A percentile compares a stretch with the other conserved stretches of the same genome.
Conservation (phyloP, 495 filamentous ascomycete genomes). For the Penicillium ucsense region DNA sequence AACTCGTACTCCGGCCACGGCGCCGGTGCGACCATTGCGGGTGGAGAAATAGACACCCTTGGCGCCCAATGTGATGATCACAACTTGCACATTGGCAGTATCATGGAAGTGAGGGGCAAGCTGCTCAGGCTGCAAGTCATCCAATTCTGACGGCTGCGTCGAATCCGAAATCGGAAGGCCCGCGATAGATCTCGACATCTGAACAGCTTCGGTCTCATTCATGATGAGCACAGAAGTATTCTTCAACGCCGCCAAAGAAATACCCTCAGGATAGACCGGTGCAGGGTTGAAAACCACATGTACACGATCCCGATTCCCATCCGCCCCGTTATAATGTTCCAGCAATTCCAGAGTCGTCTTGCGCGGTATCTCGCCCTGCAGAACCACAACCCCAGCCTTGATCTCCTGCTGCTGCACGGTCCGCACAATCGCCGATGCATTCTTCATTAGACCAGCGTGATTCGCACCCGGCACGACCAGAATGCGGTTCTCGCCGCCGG, state of each 20-base stretch:
- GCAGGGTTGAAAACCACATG: constrained; percentile 52
- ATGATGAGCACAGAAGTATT: constrained; percentile 62
- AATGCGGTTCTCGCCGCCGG: constrained; percentile 64
- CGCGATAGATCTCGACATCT: constrained; percentile 36
- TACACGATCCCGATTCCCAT: background rate
- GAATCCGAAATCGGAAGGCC: constrained; percentile 5
- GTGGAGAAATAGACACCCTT: constrained; percentile 50
- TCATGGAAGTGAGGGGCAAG: constrained; percentile 39
- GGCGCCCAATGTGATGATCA: constrained; percentile 67
- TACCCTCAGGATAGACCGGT: constrained; percentile 44
- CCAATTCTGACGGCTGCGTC: constrained; percentile 1
- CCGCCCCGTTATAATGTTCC: constrained; percentile 33
- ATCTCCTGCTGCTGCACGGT: constrained; percentile 3
- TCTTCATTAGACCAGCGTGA: constrained; percentile 26
- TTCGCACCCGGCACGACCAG: constrained; percentile 67
- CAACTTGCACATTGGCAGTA: constrained; percentile 49
- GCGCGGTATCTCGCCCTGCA: constrained; percentile 74
- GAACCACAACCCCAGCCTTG: constrained; percentile 48
- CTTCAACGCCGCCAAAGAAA: constrained; percentile 44
- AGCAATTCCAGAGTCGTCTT: constrained; percentile 55
- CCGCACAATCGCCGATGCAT: constrained; percentile 1
- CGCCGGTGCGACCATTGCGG: constrained; percentile 18
- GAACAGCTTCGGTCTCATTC: constrained; percentile 73
- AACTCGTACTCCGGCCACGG: constrained; percentile 42
- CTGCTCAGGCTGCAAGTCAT: constrained; percentile 28